Base-by-base conservation (phyloP, 1,284 basidiomycete genomes). In the Microbotryum silenes-acaulis region DNA sequence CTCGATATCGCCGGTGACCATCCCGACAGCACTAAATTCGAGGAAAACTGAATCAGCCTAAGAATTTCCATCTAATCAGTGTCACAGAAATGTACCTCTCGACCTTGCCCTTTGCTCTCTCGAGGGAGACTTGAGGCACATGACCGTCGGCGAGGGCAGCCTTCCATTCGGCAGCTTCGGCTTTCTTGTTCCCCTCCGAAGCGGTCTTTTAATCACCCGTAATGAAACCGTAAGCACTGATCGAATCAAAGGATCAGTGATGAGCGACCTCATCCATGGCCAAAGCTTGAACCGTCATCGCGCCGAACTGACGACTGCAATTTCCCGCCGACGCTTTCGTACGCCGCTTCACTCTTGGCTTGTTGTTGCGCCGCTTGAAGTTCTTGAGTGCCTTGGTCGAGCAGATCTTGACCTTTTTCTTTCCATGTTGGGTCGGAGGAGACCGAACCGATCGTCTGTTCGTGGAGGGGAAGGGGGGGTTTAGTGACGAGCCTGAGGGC, bases 171-270 rank as follows among this genome's bases (percentile, higher is more conserved):
- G 72, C 75, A 25, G 66, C 64, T 63, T 77, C 75, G 16, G 70
- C 64, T 58, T 74, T 71, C 25, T 74, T 21, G 62, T 77, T 77
- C 20, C 76, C 76, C 51, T 73, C 48, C 21, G 65, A 74, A 57
- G 75, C 73, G 25, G 64, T 59, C 0, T 70, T 60, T 62, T 75
- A 73, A 59, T 77, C 68, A 23, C 75, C 75, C 12, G 75, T 76
- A 1, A 75, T 25, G 57, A 75, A 74, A 3, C 77, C 77, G 16
- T 63, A 63, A 0, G 72, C 74, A 1, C 75, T 76, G 60, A 53
- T n/a, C 21, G 49, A 23, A 12, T 23, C 44, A 25, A 25, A n/a
- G 20, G n/a, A 5, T 31, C 12, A 37, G n/a, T 9, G 33, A 21
- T 21, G n/a, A 27, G 53, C 12, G 3, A 23, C 21, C n/a, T 21